Evolutionary conservation across 164 flowering plant species (phyloP).

Genomic region (Stephania yunnanensis): DNA sequence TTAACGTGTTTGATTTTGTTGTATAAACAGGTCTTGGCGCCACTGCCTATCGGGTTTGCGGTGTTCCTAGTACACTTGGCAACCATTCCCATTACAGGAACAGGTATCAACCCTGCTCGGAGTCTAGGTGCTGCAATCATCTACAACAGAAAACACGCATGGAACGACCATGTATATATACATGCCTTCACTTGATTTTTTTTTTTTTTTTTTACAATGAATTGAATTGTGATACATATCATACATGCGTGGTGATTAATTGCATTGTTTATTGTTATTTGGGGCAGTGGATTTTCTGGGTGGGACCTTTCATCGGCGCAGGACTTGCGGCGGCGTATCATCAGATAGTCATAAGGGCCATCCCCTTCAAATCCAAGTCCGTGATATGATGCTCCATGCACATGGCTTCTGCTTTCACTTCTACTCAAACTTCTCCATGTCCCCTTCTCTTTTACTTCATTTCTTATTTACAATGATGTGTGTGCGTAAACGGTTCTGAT

Average conservation of each 20-base stretch:
- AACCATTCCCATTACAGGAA: conserved; percentile 81
- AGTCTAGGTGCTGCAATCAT: conserved; percentile 86
- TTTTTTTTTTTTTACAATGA: background rate
- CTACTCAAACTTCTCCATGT: background rate
- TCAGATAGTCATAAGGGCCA: conserved; percentile 32
- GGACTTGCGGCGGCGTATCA: conserved; percentile 36
- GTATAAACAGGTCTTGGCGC: conserved; percentile 62
- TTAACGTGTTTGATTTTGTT: background rate
- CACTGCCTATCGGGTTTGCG: conserved; percentile 76
- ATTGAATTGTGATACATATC: background rate
- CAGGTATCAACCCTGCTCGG: conserved; percentile 86
- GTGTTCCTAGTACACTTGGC: conserved; percentile 82
- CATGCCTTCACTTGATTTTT: background rate
- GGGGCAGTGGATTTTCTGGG: conserved; percentile 44
- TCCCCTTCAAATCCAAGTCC: conserved; percentile 31
- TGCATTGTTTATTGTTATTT: background rate
- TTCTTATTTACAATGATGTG: too few relatives aligned
- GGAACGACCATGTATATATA: conserved; percentile 68
- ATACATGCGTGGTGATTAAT: background rate
- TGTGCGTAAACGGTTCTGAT: too few relatives aligned
- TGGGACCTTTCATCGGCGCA: conserved; percentile 38
- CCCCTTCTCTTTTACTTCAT: background rate
- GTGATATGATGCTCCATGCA: background rate
- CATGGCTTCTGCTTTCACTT: background rate
- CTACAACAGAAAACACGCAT: conserved; percentile 54